phyloP scores from a whole-genome alignment of 352 stramenopile genomes.

The Globisporangium carolinianum region DNA sequence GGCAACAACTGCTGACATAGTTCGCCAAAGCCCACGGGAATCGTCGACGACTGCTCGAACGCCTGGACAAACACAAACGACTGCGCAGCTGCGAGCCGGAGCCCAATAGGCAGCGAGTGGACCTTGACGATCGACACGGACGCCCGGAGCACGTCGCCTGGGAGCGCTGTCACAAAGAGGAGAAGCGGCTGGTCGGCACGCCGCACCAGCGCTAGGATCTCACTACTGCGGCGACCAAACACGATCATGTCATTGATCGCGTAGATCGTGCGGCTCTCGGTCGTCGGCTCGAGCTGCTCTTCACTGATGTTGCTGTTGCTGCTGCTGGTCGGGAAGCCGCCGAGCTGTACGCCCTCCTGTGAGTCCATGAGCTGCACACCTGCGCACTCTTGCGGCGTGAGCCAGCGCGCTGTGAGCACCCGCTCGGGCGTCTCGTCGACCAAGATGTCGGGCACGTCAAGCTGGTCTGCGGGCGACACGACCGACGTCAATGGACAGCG shows the following conservation, averaged over 20 bases:
- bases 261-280: constrained; percentile 23
- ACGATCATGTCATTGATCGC: constrained; percentile 52
- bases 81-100: constrained; percentile 29
- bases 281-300: neutral
- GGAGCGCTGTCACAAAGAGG: constrained; percentile 38
- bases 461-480: constrained; percentile 35
- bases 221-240: constrained; percentile 26
- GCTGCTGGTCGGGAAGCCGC: neutral
- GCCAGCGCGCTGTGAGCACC: constrained; percentile 4
- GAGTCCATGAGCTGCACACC: constrained; percentile 7
- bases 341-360: constrained; percentile 12
- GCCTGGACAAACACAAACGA: constrained; percentile 44
- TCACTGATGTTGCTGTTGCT: neutral
- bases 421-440: constrained; percentile 2
- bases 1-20: constrained; percentile 59
- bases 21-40: constrained; percentile 38
- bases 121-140: constrained; percentile 64
- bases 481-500: constrained; percentile 41
- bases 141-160: constrained; percentile 41
- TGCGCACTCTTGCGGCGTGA: constrained; percentile 11
- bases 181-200: constrained; percentile 24
- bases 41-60: constrained; percentile 17
- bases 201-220: constrained; percentile 33
- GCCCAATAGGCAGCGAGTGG: constrained; percentile 26
- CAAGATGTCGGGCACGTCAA: constrained; percentile 45